Conservation (phyloP, 371 early-diverging fungal species). For the Actinomucor elegans region DNA sequence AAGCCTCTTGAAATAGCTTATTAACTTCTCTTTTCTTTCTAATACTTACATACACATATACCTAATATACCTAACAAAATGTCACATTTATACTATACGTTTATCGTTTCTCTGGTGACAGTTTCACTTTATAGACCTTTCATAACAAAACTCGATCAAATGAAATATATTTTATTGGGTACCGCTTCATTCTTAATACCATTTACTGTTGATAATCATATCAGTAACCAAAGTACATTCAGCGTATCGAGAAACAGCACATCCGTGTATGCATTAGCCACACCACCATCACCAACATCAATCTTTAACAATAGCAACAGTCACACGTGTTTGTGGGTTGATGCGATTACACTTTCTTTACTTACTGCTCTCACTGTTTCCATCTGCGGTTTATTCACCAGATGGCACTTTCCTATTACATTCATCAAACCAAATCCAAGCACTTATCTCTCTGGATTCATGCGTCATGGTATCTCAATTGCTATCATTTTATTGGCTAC, state of each 20-base stretch:
- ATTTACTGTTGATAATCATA: conserved; percentile 24
- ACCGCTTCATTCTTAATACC: conserved; percentile 39
- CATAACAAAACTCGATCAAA: conserved; percentile 31
- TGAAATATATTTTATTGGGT: conserved; percentile 35
- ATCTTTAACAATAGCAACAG: neutral
- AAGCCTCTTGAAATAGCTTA: neutral
- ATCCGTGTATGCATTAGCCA: too few species aligned
- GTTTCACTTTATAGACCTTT: conserved; percentile 42
- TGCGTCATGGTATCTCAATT: conserved; percentile 25
- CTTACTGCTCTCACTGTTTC: conserved; percentile 37
- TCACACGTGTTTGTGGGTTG: conserved; percentile 2
- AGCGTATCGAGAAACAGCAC: conserved; percentile 5
- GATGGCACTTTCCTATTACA: conserved; percentile 38
- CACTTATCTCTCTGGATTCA: conserved; percentile 9
- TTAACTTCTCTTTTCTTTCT: neutral
- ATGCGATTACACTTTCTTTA: conserved; percentile 38
- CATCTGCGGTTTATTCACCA: conserved; percentile 26
- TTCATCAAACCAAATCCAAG: conserved; percentile 25
- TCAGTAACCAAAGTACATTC: conserved; percentile 24
- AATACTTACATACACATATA: neutral
- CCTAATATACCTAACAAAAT: conserved; percentile 5
- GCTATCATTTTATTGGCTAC: conserved; percentile 14
- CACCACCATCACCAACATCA: conserved; percentile 30
- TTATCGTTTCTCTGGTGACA: conserved; percentile 28
- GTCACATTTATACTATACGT: conserved; percentile 37